Base-by-base conservation (phyloP, 805 yeast genomes). In the Yamadazyma sp. region DNA sequence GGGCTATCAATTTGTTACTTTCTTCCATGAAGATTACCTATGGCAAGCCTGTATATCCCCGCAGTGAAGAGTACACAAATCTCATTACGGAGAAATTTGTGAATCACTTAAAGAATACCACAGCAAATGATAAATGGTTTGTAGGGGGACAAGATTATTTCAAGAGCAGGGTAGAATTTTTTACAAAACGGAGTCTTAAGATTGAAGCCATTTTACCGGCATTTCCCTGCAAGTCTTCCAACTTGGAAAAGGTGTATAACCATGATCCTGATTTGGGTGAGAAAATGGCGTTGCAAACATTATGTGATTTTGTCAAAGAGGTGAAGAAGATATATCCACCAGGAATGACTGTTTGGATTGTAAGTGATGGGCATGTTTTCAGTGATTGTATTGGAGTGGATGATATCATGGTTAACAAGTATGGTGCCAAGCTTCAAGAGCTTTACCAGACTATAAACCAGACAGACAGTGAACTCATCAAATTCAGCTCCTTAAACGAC, bases 361-460 rank as follows among this genome's bases (percentile, higher is more conserved):
- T 78, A 20, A 73, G 80, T 51, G 84, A 78, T 48, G 83, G 84
- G 0, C 84, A 78, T 49, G 84, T 78, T 11, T 78, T 78, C 53
- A 73, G 80, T 39, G 83, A 78, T 52, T 78, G 83, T 46, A 51
- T 78, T 52, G 81, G 80, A 23, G 82, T 77, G 22, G 78, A 75
- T 51, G 84, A 78, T 50, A 64, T 63, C 26, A 64, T 66, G 35
- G 82, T 78, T 25, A 74, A 73, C 47, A 47, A 38, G 8, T 78
- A 76, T 46, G 73, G 78, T 1, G 49, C 45, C 4, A 62, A 65
- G 20, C 63, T 78, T 40, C 70, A 67, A 44, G 51, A 53, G n/a
- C 50, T 78, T 8, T 75, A 75, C 46, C 34, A 50, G 11, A 14
- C 15, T n/a, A 24, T 46, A 12, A 37, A 33, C 11, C 12, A 20